phyloP scores from a whole-genome alignment of 768 basidiomycete species.

The Gautieria morchelliformis region DNA sequence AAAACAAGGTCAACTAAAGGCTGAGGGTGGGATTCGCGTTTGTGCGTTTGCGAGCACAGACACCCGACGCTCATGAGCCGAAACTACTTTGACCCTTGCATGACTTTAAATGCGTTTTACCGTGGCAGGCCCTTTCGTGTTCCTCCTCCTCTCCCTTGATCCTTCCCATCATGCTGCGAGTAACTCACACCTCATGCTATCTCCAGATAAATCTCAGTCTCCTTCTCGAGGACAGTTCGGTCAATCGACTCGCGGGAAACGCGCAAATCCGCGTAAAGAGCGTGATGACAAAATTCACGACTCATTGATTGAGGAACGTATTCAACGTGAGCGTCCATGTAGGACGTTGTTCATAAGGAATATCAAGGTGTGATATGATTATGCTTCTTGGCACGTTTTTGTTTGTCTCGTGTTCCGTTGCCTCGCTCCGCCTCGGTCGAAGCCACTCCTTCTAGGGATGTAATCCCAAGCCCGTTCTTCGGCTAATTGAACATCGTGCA shows the following conservation, averaged over 20 bases:
- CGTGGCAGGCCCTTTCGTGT: slow-evolving; percentile 1
- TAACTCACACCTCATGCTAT: slow-evolving; percentile 1
- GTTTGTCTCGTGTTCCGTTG: neutral
- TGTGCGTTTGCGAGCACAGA: neutral
- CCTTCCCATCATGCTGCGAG: neutral
- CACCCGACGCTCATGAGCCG: too few relatives aligned
- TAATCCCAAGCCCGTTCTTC: neutral
- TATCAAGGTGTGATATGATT: slow-evolving; percentile 70
- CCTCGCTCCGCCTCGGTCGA: neutral
- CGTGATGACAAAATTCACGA: slow-evolving; percentile 86
- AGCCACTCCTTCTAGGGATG: neutral
- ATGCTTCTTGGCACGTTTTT: neutral
- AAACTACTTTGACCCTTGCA: too few relatives aligned
- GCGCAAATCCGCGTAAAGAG: slow-evolving; percentile 45
- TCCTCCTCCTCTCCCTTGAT: slow-evolving; percentile 4
- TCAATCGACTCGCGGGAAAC: slow-evolving; percentile 1
- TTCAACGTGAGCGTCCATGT: slow-evolving; percentile 89
- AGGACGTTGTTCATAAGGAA: slow-evolving; percentile 96
- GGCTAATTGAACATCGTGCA: neutral
- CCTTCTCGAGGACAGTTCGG: slow-evolving; percentile 3
- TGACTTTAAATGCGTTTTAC: too few relatives aligned
- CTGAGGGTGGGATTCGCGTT: neutral
- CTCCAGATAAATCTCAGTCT: slow-evolving; percentile 7
- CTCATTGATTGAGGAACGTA: slow-evolving; percentile 88
- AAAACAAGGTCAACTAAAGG: neutral